phyloP scores from a whole-genome alignment of 2,329 filamentous ascomycete genomes.

The Podosphaera aphanis region DNA sequence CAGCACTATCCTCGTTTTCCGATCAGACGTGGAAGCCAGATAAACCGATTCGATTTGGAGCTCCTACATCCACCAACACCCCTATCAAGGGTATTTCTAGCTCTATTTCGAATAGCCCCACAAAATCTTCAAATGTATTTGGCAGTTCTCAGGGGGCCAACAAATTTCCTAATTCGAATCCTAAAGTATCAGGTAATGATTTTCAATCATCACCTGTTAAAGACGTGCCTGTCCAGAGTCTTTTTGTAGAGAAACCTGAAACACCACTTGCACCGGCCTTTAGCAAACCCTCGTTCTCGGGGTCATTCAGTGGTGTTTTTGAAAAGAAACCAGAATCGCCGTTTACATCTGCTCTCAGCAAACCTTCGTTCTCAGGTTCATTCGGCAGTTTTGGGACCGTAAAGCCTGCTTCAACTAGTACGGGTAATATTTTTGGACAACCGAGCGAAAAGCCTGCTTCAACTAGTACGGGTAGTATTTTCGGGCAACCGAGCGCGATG shows the following conservation, averaged over 20 bases:
- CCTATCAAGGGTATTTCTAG: conserved; percentile 5
- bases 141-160: not conserved
- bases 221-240: not conserved
- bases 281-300: not conserved
- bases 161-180: not conserved
- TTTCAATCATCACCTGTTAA: not conserved
- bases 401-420: conserved; percentile 4
- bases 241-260: not conserved
- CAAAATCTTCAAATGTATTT: conserved; percentile 5
- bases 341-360: not conserved
- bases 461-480: conserved; percentile 5
- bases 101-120: conserved; percentile 7
- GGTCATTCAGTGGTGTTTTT: conserved; percentile 3
- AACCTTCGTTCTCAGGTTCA: not conserved
- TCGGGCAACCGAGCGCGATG: conserved; percentile 9
- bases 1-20: conserved; percentile 7
- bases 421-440: conserved; percentile 9
- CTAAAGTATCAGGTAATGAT: not conserved
- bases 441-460: conserved; percentile 5
- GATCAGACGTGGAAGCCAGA: conserved; percentile 27
- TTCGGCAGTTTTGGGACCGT: conserved; percentile 3
- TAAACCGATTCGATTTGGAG: conserved; percentile 23
- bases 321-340: not conserved
- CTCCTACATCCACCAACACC: conserved; percentile 1
- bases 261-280: not conserved